Percentiles rank a stretch among this genome's conserved stretches.
These are phyloP conservation scores for Orobanche coerulescens DNA, from an alignment of 257 asterid species.

Conservation along the genomic window DNA sequence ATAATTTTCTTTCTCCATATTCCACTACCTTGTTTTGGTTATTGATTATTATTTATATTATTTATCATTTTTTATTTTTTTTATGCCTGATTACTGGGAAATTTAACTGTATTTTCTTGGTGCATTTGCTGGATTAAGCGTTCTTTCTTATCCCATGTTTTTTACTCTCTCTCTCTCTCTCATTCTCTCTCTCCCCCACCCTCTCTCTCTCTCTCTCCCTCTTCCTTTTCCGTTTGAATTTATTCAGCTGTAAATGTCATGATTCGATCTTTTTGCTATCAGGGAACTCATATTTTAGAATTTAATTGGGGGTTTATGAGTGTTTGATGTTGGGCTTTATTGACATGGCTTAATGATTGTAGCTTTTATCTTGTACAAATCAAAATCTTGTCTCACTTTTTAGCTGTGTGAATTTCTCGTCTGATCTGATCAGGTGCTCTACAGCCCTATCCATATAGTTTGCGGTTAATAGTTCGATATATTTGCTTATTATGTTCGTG, in stretches of 20 bases:
- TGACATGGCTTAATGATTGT: neutral
- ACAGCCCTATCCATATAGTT: neutral
- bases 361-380: neutral
- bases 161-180: no score
- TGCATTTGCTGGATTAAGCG: neutral
- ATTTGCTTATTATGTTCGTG: neutral
- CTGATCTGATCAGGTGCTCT: slow-evolving; percentile 1
- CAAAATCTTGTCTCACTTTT: neutral
- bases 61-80: no score
- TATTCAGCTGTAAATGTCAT: no score
- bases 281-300: neutral
- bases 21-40: neutral
- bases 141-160: neutral
- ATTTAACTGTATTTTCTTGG: neutral
- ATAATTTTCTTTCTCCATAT: neutral
- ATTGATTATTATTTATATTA: no score
- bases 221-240: neutral
- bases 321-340: neutral
- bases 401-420: neutral
- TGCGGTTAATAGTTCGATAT: neutral
- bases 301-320: neutral
- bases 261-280: neutral
- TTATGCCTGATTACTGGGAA: neutral
- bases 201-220: no score
- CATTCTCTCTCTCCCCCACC: neutral